Evolutionary conservation across 1,284 basidiomycete species (phyloP).

Genomic region (Ustilago tritici): DNA sequence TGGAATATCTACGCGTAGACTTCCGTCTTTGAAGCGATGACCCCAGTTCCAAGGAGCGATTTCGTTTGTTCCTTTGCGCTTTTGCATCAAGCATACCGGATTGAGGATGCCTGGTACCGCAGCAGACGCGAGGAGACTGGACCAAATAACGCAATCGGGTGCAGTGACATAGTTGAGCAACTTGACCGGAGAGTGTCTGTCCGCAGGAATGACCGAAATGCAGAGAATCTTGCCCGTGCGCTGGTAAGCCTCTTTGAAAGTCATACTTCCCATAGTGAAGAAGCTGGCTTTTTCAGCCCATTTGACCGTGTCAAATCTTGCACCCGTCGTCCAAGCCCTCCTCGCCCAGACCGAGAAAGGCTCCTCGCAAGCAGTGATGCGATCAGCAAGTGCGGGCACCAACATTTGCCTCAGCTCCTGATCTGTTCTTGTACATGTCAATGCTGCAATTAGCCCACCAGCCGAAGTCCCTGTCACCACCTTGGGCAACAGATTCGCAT

Average conservation of each 20-base stretch:
- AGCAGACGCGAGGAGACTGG: slow-evolving; percentile 69
- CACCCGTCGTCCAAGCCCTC: slow-evolving; percentile 87
- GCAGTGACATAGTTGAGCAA: slow-evolving; percentile 95
- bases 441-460: slow-evolving; percentile 79
- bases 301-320: slow-evolving; percentile 87
- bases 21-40: slow-evolving; percentile 68
- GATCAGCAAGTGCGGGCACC: slow-evolving; percentile 75
- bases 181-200: slow-evolving; percentile 91
- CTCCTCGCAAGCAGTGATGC: slow-evolving; percentile 92
- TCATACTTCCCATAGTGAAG: slow-evolving; percentile 93
- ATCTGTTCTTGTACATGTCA: slow-evolving; percentile 88
- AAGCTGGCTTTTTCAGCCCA: slow-evolving; percentile 85
- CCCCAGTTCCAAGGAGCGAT: slow-evolving; percentile 95
- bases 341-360: slow-evolving; percentile 76
- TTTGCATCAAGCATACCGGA: slow-evolving; percentile 85
- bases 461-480: slow-evolving; percentile 91
- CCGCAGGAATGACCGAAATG: slow-evolving; percentile 92
- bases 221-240: slow-evolving; percentile 90
- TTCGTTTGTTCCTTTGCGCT: slow-evolving; percentile 80
- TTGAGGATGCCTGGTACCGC: slow-evolving; percentile 72
- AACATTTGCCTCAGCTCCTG: slow-evolving; percentile 81
- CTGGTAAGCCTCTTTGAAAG: slow-evolving; percentile 94
- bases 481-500: slow-evolving; percentile 85
- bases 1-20: slow-evolving; percentile 84
- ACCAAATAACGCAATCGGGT: slow-evolving; percentile 81